phyloP scores from a whole-genome alignment of 2,329 filamentous ascomycete genomes.

The Lojkania enalia region DNA sequence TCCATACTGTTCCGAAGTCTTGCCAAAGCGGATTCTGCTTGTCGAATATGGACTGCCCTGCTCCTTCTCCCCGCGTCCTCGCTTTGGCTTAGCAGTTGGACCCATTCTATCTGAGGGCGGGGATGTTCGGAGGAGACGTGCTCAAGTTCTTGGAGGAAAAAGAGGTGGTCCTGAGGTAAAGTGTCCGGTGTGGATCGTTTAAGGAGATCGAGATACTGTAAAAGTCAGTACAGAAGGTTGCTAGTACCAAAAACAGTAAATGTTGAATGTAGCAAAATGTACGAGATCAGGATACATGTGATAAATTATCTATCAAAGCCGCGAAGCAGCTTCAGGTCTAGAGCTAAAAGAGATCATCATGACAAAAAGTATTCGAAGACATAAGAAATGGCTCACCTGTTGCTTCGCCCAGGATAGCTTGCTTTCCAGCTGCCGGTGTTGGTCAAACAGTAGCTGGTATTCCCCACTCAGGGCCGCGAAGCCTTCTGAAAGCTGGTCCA shows the following conservation, averaged over 20 bases:
- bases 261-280: not conserved
- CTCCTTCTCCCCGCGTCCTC: conserved; percentile 40
- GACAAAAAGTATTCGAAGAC: conserved; percentile 16
- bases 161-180: conserved; percentile 44
- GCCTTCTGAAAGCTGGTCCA: conserved; percentile 50
- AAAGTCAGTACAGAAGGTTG: conserved; percentile 23
- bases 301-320: conserved; percentile 48
- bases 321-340: conserved; percentile 55
- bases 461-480: conserved; percentile 53
- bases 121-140: conserved; percentile 35
- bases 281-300: conserved; percentile 4
- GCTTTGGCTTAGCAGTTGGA: conserved; percentile 39
- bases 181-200: conserved; percentile 46
- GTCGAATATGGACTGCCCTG: conserved; percentile 37
- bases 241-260: conserved; percentile 9
- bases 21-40: conserved; percentile 38
- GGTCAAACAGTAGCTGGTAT: conserved; percentile 51
- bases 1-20: conserved; percentile 26
- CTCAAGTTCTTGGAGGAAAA: conserved; percentile 46
- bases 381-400: conserved; percentile 45
- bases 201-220: conserved; percentile 45
- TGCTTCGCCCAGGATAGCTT: conserved; percentile 54
- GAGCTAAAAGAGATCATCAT: conserved; percentile 56
- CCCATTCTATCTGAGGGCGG: conserved; percentile 32
- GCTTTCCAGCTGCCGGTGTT: conserved; percentile 51